phyloP scores from a whole-genome alignment of 139 green algal species.

The Chlorella sp. region DNA sequence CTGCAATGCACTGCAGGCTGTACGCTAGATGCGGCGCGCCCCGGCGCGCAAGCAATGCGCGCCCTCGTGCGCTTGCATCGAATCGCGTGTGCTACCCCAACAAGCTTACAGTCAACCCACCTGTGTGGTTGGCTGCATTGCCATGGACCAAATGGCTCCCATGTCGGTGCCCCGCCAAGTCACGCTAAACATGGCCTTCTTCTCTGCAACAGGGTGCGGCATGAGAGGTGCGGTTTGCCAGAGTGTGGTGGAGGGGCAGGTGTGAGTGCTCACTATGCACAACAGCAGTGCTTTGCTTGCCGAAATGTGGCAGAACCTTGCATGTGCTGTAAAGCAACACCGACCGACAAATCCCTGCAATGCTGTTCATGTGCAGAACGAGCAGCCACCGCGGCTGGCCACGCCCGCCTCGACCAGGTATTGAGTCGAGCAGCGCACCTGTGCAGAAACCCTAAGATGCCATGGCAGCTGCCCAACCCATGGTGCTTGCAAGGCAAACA shows the following conservation, averaged over 20 bases:
- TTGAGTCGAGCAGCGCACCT: neutral
- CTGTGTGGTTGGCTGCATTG: slow-evolving; percentile 22
- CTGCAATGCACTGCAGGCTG: neutral
- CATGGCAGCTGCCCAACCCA: too few species aligned
- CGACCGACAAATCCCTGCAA: too few species aligned
- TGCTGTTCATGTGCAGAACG: too few species aligned
- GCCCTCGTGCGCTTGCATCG: neutral
- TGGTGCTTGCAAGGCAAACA: neutral
- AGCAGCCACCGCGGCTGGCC: too few species aligned
- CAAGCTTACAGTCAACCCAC: neutral
- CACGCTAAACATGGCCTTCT: slow-evolving; percentile 26
- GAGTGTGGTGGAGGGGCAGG: too few species aligned
- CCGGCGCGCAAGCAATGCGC: neutral
- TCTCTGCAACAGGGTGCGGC: slow-evolving; percentile 8
- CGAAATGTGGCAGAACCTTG: neutral
- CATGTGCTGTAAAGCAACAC: neutral
- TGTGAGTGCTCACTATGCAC: neutral
- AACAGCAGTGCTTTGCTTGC: neutral
- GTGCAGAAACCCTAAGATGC: too few species aligned
- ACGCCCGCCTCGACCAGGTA: neutral
- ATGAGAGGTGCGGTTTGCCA: too few species aligned
- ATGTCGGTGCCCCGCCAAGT: slow-evolving; percentile 19
- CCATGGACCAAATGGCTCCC: slow-evolving; percentile 27
- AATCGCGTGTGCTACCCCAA: neutral
- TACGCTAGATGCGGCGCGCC: neutral